These are phyloP conservation scores for Artomyces pyxidatus DNA, from an alignment of 768 basidiomycete genomes.

Conservation along the genomic window DNA sequence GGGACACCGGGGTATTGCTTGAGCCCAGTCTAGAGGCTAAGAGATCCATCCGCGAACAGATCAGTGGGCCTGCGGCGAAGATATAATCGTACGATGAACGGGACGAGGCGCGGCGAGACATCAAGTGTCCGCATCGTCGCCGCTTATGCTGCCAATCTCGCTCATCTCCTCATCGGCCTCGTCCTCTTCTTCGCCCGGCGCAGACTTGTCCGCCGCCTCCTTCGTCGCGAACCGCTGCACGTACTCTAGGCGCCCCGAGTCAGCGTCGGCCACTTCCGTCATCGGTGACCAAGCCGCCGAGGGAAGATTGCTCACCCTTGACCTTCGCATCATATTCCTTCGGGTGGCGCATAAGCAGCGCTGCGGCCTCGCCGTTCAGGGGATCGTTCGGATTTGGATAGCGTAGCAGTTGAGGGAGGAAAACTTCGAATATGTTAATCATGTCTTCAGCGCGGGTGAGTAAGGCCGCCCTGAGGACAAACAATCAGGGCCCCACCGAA, in stretches of 20 bases:
- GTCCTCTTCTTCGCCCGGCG: conserved; percentile 58
- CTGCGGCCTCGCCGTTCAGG: conserved; percentile 95
- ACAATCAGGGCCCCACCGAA: conserved; percentile 58
- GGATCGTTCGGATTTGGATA: conserved; percentile 99
- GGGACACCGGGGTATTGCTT: neutral
- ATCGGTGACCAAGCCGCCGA: neutral
- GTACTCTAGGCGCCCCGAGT: too few relatives aligned
- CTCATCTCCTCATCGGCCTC: conserved; percentile 80
- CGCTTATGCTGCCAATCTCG: conserved; percentile 77
- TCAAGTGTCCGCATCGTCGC: conserved; percentile 34
- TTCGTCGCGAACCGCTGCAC: conserved; percentile 92
- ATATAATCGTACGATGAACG: neutral
- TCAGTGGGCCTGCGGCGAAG: neutral
- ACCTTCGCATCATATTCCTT: conserved; percentile 94
- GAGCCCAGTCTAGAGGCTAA: too few relatives aligned
- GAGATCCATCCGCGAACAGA: too few relatives aligned
- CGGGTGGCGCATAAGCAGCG: conserved; percentile 93
- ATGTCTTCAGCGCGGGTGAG: conserved; percentile 54
- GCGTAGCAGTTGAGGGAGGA: conserved; percentile 91
- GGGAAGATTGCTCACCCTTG: conserved; percentile 53
- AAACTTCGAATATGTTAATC: conserved; percentile 99
- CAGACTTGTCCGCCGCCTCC: conserved; percentile 76
- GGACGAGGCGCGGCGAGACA: neutral
- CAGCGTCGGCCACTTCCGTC: too few relatives aligned
- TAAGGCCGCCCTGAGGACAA: neutral